Conservation (phyloP, 305 asterid species). For the Fraxinus nigra region DNA sequence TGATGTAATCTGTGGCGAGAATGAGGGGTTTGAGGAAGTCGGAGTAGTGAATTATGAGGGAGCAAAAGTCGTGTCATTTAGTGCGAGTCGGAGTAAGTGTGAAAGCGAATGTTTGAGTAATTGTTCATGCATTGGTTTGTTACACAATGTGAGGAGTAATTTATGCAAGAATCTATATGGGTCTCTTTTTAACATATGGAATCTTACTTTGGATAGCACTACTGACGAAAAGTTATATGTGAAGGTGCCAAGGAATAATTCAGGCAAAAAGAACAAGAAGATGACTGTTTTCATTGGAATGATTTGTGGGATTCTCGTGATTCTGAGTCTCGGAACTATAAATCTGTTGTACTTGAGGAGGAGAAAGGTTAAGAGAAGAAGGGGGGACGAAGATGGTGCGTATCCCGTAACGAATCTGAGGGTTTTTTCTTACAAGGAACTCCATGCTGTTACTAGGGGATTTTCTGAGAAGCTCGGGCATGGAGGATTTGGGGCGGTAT, state of each 20-base stretch:
- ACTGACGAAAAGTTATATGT: slow-evolving; percentile 44
- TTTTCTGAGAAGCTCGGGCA: slow-evolving; percentile 75
- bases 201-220: slow-evolving; percentile 42
- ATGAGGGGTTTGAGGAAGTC: slow-evolving; percentile 56
- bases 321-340: slow-evolving; percentile 36
- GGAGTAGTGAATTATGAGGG: slow-evolving; percentile 50
- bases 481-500: slow-evolving; percentile 84
- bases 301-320: slow-evolving; percentile 44
- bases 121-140: slow-evolving; percentile 69
- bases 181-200: slow-evolving; percentile 50
- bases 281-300: slow-evolving; percentile 37
- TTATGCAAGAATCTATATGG: slow-evolving; percentile 62
- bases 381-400: slow-evolving; percentile 40
- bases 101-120: slow-evolving; percentile 51
- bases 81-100: slow-evolving; percentile 53
- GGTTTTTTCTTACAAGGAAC: slow-evolving; percentile 70
- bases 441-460: slow-evolving; percentile 58
- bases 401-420: slow-evolving; percentile 59
- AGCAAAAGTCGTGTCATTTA: slow-evolving; percentile 33
- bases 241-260: slow-evolving; percentile 37
- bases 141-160: slow-evolving; percentile 40
- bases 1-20: slow-evolving; percentile 34
- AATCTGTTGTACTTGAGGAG: slow-evolving; percentile 39
- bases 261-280: slow-evolving; percentile 28
- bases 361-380: slow-evolving; percentile 33